Conservation (phyloP, 2,329 filamentous ascomycete species). For the Ophiosphaerella narmari region DNA sequence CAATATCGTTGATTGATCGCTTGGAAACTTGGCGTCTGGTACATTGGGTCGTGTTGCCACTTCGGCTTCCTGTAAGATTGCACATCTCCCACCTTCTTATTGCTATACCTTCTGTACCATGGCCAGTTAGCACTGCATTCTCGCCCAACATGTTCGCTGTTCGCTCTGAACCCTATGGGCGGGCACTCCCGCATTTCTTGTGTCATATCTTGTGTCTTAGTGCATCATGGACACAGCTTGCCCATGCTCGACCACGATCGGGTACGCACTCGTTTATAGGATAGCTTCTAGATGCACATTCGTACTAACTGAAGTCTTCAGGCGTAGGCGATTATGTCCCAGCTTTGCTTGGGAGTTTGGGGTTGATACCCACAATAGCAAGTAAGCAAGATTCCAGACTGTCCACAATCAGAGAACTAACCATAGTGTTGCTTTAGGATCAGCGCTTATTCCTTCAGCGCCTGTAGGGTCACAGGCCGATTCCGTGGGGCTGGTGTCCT, state of each 20-base stretch:
- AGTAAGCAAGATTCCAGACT: constrained; percentile 16
- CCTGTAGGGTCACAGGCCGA: constrained; percentile 5
- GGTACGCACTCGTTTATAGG: constrained; percentile 19
- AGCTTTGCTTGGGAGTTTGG: constrained; percentile 5
- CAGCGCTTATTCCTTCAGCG: constrained; percentile 7
- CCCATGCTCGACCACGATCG: constrained; percentile 21
- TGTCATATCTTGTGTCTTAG: constrained; percentile 26
- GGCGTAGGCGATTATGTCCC: constrained; percentile 14
- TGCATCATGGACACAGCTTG: constrained; percentile 20
- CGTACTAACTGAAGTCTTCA: constrained; percentile 23
- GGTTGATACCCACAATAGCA: constrained; percentile 20
- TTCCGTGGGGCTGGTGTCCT: constrained; percentile 7
- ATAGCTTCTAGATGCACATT: constrained; percentile 5
- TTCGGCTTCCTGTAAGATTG: constrained; percentile 22
- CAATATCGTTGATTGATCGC: constrained; percentile 29
- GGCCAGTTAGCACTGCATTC: constrained; percentile 8
- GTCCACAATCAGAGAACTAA: neutral
- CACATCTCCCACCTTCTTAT: constrained; percentile 15
- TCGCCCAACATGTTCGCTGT: constrained; percentile 16
- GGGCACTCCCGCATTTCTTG: constrained; percentile 10
- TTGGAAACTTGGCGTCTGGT: constrained; percentile 19
- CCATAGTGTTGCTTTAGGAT: constrained; percentile 1
- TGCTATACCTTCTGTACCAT: constrained; percentile 10
- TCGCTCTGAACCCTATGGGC: constrained; percentile 7
- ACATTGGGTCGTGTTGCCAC: constrained; percentile 15